Evolutionary conservation across 257 asterid species (phyloP), one percentile per base, ranked within the genome.

Genomic region (Penstemon newberryi): DNA sequence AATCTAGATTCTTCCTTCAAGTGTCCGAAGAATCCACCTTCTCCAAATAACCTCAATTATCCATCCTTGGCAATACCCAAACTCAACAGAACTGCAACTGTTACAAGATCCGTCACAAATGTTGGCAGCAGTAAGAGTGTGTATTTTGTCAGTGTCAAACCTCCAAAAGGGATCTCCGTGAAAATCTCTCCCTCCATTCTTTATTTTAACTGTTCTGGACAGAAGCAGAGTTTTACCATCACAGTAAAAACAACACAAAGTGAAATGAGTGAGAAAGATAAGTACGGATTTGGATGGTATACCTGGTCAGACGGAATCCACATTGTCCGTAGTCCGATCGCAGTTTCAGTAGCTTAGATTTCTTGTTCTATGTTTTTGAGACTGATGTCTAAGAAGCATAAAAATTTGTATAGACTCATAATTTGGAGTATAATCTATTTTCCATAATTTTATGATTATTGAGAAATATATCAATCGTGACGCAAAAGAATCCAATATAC

Each of bases 21-120:
- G 51, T 92, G 96, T 71, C 92, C 91, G 4, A 68, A 70, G 12
- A 70, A 69, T 15, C 64, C 87, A 15, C 74, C 77, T 33, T 60
- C 81, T 4, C 80, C 85, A 0, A 59, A 42, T 7, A 70, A 83
- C 63, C 87, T 92, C 46, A 92, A 92, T 56, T 92, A 88, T 53
- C 98, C 98, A 0, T 87, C 98, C 4, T 70, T 89, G 9, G 86
- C 96, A 6, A 75, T 92, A 70, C 93, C 96, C 0, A 54, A 66
- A 10, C 88, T 92, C 69, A 77, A 74, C 7, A 81, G 77, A 40
- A 57, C 80, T 0, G 80, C 80, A 57, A 77, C 81, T 5, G 75
- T 79, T 8, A 73, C 60, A 45, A 88, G 98, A 75, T 86, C 87
- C 5, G 87, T 90, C 19, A 90, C 96, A 3, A 90, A 86, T 38